Conservation (phyloP, 139 green algal species). For the Chlorella sp. region DNA sequence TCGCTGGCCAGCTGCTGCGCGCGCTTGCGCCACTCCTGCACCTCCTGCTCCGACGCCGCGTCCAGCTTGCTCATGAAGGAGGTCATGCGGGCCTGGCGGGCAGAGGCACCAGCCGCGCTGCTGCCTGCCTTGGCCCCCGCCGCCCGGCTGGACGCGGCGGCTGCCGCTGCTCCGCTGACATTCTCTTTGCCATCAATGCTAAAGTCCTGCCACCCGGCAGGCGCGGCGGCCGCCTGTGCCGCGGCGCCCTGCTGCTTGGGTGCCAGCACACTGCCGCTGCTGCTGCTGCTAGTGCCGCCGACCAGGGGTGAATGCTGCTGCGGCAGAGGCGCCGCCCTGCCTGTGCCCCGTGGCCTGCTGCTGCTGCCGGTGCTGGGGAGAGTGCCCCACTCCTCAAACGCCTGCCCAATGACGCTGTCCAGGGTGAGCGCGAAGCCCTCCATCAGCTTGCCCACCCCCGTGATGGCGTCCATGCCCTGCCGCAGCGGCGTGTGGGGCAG, state of each 20-base stretch:
- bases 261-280: too few species aligned
- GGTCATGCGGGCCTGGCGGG: conserved; percentile 27
- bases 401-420: conserved; percentile 49
- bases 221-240: too few species aligned
- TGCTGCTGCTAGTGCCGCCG: neutral
- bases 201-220: neutral
- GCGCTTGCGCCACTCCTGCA: conserved; percentile 24
- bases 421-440: conserved; percentile 49
- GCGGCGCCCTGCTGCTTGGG: too few species aligned
- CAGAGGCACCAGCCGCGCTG: too few species aligned
- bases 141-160: neutral
- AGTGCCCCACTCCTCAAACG: conserved; percentile 47
- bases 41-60: conserved; percentile 27
- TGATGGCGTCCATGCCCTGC: conserved; percentile 38
- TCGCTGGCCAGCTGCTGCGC: conserved; percentile 32
- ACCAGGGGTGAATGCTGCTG: neutral
- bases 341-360: neutral
- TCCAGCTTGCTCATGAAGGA: conserved; percentile 35
- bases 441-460: conserved; percentile 42
- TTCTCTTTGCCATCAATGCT: conserved; percentile 14
- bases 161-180: neutral
- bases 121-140: too few species aligned
- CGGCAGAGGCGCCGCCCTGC: neutral
- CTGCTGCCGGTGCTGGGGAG: neutral
- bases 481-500: neutral